Percentiles rank a stretch among this genome's conserved stretches.
Evolutionary conservation across 768 basidiomycete genomes (phyloP).

Genomic region (Mycena floridula): DNA sequence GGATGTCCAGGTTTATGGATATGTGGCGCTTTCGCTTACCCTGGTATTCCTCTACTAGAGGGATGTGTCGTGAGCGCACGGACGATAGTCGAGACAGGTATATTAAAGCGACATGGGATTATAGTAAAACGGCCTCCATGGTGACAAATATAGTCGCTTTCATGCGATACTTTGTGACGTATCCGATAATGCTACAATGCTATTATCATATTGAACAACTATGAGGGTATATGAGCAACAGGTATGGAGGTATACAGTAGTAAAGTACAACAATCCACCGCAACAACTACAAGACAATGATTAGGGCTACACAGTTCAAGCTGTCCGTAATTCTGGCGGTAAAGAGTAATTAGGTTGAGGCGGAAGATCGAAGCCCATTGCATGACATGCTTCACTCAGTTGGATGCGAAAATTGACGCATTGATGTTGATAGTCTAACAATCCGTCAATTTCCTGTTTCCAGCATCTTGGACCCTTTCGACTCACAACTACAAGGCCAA

Average conservation of each 20-base stretch:
- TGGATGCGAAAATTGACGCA: neutral
- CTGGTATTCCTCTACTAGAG: slow-evolving; percentile 73
- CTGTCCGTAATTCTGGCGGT: neutral
- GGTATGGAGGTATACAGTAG: too few relatives aligned
- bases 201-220: too few relatives aligned
- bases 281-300: too few relatives aligned
- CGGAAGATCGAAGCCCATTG: neutral
- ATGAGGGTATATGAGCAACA: too few relatives aligned
- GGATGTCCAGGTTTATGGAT: slow-evolving; percentile 53
- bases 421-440: neutral
- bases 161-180: too few relatives aligned
- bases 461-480: neutral
- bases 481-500: slow-evolving; percentile 55
- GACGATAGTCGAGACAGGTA: slow-evolving; percentile 43
- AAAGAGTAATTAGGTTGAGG: neutral
- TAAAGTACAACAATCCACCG: too few relatives aligned
- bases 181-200: too few relatives aligned
- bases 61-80: slow-evolving; percentile 75
- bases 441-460: neutral
- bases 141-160: too few relatives aligned
- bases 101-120: too few relatives aligned
- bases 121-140: too few relatives aligned
- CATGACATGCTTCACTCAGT: neutral
- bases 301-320: too few relatives aligned
- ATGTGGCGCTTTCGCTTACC: slow-evolving; percentile 65